Percentiles rank a stretch among this genome's conserved stretches.
Conservation (phyloP, 495 filamentous ascomycete genomes). For the Neurospora sp. region DNA sequence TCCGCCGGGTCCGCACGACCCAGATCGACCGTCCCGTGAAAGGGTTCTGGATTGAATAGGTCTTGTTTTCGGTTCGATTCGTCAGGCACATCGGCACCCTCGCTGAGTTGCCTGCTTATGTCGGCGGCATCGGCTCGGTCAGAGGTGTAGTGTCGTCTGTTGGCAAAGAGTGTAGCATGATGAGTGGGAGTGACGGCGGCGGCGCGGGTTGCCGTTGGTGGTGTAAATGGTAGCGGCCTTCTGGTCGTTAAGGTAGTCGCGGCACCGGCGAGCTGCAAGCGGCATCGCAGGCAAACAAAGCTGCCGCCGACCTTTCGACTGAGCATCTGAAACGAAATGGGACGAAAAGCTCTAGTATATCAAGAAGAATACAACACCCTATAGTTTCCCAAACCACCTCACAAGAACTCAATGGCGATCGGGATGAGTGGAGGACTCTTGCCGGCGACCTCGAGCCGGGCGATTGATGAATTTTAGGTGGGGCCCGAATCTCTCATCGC, state of each 20-base stretch:
- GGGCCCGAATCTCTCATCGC: conserved; percentile 3
- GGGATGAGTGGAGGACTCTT: background rate
- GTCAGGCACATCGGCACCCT: background rate
- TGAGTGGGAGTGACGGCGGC: background rate
- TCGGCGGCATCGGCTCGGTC: background rate
- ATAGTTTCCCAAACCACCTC: background rate
- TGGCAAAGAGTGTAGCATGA: background rate
- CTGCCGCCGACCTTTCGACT: conserved; percentile 21
- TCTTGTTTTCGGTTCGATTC: background rate
- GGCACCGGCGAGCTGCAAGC: conserved; percentile 22
- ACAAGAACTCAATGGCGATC: background rate
- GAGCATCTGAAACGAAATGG: conserved; percentile 31
- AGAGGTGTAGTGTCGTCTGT: background rate
- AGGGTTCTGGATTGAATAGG: background rate
- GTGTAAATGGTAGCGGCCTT: background rate
- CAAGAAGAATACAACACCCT: background rate
- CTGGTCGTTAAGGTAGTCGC: conserved; percentile 5
- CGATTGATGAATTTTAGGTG: conserved; percentile 20
- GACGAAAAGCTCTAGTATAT: background rate
- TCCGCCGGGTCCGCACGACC: background rate
- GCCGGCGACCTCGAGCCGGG: conserved; percentile 1
- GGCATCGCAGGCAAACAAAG: conserved; percentile 43
- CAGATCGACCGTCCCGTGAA: background rate
- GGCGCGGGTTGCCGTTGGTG: background rate
- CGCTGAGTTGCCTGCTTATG: background rate